Conservation (phyloP, 2,329 filamentous ascomycete species). For the Ascochyta rabiei region DNA sequence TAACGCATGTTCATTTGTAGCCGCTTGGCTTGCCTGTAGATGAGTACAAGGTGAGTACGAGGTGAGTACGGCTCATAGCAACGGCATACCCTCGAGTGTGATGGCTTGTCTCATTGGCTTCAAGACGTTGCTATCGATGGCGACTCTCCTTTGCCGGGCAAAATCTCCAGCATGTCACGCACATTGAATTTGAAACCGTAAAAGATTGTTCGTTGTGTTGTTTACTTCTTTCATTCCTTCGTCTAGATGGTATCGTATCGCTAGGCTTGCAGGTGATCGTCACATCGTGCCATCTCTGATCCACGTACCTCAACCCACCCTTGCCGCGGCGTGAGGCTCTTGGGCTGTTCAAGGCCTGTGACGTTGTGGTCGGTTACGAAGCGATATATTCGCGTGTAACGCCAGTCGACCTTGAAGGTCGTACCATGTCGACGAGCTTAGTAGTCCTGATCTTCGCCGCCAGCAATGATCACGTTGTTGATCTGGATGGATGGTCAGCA, state of each 20-base stretch:
- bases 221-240: slow-evolving; percentile 19
- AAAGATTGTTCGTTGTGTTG: background rate
- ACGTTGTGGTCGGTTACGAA: slow-evolving; percentile 1
- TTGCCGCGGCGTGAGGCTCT: slow-evolving; percentile 2
- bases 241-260: slow-evolving; percentile 24
- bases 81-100: too few relatives aligned
- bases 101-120: too few relatives aligned
- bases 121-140: too few relatives aligned
- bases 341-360: background rate
- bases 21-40: too few relatives aligned
- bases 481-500: slow-evolving; percentile 50
- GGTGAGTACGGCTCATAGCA: too few relatives aligned
- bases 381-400: background rate
- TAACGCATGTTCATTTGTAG: too few relatives aligned
- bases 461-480: slow-evolving; percentile 94
- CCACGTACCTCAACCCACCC: background rate
- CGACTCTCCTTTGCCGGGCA: background rate
- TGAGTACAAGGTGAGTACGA: too few relatives aligned
- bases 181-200: background rate
- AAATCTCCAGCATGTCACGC: background rate
- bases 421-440: slow-evolving; percentile 52
- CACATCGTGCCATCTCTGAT: slow-evolving; percentile 7
- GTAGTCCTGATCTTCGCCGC: slow-evolving; percentile 85
- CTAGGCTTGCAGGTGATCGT: slow-evolving; percentile 15
- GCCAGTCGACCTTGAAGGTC: background rate